phyloP scores from a whole-genome alignment of 169 alveolate genomes.

The Hammondia hammondi region DNA sequence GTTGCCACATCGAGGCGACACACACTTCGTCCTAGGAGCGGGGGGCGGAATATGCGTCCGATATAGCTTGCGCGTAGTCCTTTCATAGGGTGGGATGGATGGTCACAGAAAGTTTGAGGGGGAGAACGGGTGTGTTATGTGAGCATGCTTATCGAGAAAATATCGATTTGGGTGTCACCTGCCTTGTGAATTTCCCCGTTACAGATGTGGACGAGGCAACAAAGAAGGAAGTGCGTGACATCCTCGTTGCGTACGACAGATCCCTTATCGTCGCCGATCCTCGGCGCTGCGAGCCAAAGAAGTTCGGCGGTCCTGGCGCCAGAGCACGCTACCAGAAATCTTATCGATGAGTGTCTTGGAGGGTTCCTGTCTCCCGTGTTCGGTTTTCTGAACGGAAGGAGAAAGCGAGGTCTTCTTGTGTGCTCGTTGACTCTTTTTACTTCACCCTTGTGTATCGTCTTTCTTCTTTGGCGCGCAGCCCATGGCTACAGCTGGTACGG shows the following conservation, averaged over 20 bases:
- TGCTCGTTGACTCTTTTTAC: background rate
- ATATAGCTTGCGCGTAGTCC: no score
- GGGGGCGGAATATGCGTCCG: no score
- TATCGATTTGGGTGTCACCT: no score
- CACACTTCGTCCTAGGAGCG: no score
- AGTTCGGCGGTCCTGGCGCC: slow-evolving; percentile 99
- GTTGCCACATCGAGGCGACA: no score
- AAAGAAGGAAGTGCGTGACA: slow-evolving; percentile 93
- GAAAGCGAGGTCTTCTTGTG: background rate
- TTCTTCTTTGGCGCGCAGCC: background rate
- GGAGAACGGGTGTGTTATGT: no score
- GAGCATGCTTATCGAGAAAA: no score
- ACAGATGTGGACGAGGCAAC: slow-evolving; percentile 93
- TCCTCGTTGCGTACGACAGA: slow-evolving; percentile 97
- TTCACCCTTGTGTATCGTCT: background rate
- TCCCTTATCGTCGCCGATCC: slow-evolving; percentile 99
- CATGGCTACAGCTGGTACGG: background rate
- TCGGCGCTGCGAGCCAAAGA: slow-evolving; percentile 99
- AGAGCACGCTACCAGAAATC: slow-evolving; percentile 98
- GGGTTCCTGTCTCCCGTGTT: background rate
- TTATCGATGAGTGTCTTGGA: slow-evolving; percentile 90
- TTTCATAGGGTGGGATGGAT: no score
- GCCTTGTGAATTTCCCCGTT: background rate
- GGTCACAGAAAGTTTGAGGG: no score
- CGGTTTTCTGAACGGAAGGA: background rate